Percentiles rank a stretch among this genome's conserved stretches.
Conservation (phyloP, 805 yeast genomes). For the Candida ulmi region DNA sequence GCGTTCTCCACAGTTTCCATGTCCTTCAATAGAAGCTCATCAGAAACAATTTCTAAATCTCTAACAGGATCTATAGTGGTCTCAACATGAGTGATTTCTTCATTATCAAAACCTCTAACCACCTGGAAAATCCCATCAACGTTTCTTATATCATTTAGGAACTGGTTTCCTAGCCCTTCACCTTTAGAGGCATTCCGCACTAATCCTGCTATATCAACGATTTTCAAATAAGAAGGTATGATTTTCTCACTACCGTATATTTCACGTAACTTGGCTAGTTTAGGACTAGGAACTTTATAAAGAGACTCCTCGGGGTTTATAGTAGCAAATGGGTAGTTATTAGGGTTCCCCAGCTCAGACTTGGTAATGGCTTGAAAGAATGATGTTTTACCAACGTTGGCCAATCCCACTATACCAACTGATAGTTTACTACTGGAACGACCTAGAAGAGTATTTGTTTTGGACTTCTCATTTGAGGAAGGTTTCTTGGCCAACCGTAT, state of each 20-base stretch:
- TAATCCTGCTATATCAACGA: slow-evolving; percentile 78
- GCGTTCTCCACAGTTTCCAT: slow-evolving; percentile 60
- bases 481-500: slow-evolving; percentile 14
- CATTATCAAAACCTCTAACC: slow-evolving; percentile 69
- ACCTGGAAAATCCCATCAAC: slow-evolving; percentile 82
- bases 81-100: slow-evolving; percentile 73
- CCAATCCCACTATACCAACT: slow-evolving; percentile 73
- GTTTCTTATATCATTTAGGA: slow-evolving; percentile 69
- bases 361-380: slow-evolving; percentile 77
- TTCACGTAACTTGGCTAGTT: slow-evolving; percentile 48
- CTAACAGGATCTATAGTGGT: slow-evolving; percentile 67
- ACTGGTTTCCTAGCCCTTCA: slow-evolving; percentile 79
- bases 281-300: slow-evolving; percentile 62
- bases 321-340: slow-evolving; percentile 79
- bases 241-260: slow-evolving; percentile 57
- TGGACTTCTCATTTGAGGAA: neutral
- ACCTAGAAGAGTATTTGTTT: slow-evolving; percentile 17
- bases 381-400: slow-evolving; percentile 76
- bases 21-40: slow-evolving; percentile 74
- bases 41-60: slow-evolving; percentile 69
- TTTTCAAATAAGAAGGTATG: slow-evolving; percentile 63
- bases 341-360: slow-evolving; percentile 66
- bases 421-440: slow-evolving; percentile 23
- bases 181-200: slow-evolving; percentile 81
- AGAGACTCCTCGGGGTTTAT: slow-evolving; percentile 74